Percentiles rank a stretch among this genome's conserved stretches.
Evolutionary conservation across 2,329 filamentous ascomycete genomes (phyloP).

Genomic region (Mariannaea sp.): DNA sequence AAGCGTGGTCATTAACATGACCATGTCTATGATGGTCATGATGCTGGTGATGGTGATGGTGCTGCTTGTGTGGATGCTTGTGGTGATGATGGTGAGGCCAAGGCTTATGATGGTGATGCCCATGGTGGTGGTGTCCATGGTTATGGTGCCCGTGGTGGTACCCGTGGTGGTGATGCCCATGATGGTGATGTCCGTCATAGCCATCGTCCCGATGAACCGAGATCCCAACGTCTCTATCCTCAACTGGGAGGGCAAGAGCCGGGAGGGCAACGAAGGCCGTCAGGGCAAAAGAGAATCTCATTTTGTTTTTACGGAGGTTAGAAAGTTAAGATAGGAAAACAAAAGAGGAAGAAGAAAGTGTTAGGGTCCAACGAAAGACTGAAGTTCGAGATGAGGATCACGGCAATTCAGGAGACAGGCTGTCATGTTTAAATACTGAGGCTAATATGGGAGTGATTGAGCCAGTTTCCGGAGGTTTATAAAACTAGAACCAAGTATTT

Average conservation of each 20-base stretch:
- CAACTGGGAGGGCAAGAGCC: constrained; percentile 13
- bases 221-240: background rate
- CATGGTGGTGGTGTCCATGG: background rate
- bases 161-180: background rate
- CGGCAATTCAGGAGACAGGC: background rate
- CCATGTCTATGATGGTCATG: constrained; percentile 11
- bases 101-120: background rate
- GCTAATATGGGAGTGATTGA: background rate
- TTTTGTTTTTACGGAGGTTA: constrained; percentile 22
- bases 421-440: background rate
- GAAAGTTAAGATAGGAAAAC: background rate
- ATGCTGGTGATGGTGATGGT: constrained; percentile 26
- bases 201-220: background rate
- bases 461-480: too few species aligned
- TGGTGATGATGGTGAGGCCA: constrained; percentile 10
- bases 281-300: constrained; percentile 33
- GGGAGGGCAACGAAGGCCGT: constrained; percentile 31
- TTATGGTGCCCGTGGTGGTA: constrained; percentile 14
- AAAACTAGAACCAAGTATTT: too few species aligned
- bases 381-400: background rate
- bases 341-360: too few species aligned
- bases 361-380: constrained; percentile 10
- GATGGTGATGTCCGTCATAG: background rate
- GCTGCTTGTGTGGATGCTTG: background rate
- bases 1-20: constrained; percentile 2